Conservation (phyloP, 352 stramenopile species). For the Thalassiosira ordinaria region DNA sequence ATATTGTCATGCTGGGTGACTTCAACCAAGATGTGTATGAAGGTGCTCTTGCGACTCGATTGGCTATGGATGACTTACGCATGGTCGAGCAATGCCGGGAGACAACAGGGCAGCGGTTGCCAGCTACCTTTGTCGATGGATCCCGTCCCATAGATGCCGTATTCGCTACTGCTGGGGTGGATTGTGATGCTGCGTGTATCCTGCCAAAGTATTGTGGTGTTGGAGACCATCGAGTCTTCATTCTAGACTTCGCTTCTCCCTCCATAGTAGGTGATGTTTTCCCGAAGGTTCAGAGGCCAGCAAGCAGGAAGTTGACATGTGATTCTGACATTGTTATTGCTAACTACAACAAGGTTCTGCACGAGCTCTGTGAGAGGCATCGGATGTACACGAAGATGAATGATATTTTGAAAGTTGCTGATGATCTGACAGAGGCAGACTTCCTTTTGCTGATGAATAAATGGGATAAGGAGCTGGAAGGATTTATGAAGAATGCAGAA, state of each 20-base stretch:
- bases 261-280: background rate
- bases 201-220: background rate
- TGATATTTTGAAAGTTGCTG: background rate
- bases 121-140: background rate
- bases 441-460: background rate
- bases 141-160: background rate
- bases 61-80: background rate
- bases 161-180: background rate
- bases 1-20: background rate
- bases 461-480: background rate
- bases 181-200: background rate
- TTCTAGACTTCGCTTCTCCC: background rate
- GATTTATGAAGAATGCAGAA: background rate
- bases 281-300: background rate
- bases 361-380: background rate
- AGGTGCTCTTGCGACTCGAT: background rate
- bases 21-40: constrained; percentile 20
- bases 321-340: background rate
- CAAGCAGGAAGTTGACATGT: background rate
- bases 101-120: background rate
- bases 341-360: background rate
- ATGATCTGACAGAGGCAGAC: no score
- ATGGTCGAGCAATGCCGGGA: background rate
- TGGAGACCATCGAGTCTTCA: background rate
- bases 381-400: background rate